These are phyloP conservation scores for Clohesyomyces aquaticus DNA, from an alignment of 495 filamentous ascomycete species.

Conservation along the genomic window DNA sequence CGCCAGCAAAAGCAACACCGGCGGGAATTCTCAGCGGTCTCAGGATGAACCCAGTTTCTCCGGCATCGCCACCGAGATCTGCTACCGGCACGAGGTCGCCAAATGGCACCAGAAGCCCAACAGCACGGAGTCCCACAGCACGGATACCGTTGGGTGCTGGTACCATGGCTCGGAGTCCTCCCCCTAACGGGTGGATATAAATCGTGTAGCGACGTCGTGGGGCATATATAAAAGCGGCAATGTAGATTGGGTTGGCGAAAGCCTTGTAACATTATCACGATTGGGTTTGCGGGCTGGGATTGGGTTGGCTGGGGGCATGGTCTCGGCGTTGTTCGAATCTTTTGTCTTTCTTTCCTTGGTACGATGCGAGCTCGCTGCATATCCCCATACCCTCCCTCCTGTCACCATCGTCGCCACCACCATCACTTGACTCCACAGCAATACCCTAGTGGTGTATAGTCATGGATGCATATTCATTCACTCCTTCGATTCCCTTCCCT, in stretches of 20 bases:
- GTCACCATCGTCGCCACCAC: not conserved
- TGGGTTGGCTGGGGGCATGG: not conserved
- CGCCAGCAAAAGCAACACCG: too few relatives aligned
- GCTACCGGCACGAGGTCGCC: slow-evolving; percentile 19
- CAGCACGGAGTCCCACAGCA: slow-evolving; percentile 28
- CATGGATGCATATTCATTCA: not conserved
- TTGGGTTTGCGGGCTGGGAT: not conserved
- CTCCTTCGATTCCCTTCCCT: not conserved
- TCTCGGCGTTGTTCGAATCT: too few relatives aligned
- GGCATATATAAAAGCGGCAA: not conserved
- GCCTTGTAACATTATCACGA: slow-evolving; percentile 22
- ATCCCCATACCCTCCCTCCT: not conserved
- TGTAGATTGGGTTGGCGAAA: slow-evolving; percentile 19
- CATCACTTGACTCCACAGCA: not conserved
- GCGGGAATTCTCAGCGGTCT: slow-evolving; percentile 23
- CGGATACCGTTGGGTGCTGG: slow-evolving; percentile 34
- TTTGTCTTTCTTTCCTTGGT: too few relatives aligned
- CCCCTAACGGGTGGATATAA: slow-evolving; percentile 37
- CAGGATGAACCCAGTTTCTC: slow-evolving; percentile 36
- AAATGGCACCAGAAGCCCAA: slow-evolving; percentile 8
- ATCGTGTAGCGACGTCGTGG: not conserved
- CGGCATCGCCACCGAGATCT: slow-evolving; percentile 16
- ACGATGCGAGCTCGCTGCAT: too few relatives aligned
- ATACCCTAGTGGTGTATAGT: not conserved
- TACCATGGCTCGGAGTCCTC: slow-evolving; percentile 38